A percentile compares a stretch with the other conserved stretches of the same genome.
These are phyloP conservation scores for Pterocarpus santalinus DNA, from an alignment of 306 rosid species.

Conservation along the genomic window DNA sequence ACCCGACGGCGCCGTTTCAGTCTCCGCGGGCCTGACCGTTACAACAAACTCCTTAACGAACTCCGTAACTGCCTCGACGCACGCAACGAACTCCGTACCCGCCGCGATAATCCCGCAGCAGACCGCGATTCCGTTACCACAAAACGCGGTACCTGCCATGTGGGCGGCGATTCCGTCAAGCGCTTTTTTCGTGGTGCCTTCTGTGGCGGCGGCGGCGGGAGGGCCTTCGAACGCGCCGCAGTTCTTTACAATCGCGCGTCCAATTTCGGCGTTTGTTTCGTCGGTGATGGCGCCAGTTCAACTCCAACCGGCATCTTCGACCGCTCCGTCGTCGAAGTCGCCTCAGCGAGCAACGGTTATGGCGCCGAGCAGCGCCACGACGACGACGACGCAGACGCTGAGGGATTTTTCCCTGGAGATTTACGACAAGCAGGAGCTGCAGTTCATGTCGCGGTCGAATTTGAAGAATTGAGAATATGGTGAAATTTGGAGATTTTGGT, in stretches of 20 bases:
- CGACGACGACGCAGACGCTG: constrained; percentile 54
- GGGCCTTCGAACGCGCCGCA: constrained; percentile 63
- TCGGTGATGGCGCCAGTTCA: constrained; percentile 56
- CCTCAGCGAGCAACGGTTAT: constrained; percentile 51
- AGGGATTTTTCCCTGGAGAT: constrained; percentile 79
- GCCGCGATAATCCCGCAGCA: constrained; percentile 47
- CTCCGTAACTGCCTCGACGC: neutral
- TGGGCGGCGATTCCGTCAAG: constrained; percentile 77
- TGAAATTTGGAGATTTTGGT: neutral
- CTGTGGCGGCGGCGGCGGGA: constrained; percentile 44
- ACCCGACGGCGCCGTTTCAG: constrained; percentile 65
- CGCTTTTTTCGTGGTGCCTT: constrained; percentile 63
- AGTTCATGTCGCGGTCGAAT: constrained; percentile 64
- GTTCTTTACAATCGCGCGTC: constrained; percentile 57
- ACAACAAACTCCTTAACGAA: neutral
- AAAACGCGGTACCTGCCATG: constrained; percentile 63
- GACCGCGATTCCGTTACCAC: constrained; percentile 51
- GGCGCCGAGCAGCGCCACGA: constrained; percentile 35
- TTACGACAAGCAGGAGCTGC: constrained; percentile 76
- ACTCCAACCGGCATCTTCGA: constrained; percentile 42
- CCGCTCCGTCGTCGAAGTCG: constrained; percentile 38
- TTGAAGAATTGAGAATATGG: constrained; percentile 57
- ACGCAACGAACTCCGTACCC: neutral
- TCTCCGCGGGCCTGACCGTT: constrained; percentile 53
- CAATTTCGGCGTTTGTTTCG: constrained; percentile 72